phyloP scores from a whole-genome alignment of 352 stramenopile genomes.

The Salisapilia sapeloensis region DNA sequence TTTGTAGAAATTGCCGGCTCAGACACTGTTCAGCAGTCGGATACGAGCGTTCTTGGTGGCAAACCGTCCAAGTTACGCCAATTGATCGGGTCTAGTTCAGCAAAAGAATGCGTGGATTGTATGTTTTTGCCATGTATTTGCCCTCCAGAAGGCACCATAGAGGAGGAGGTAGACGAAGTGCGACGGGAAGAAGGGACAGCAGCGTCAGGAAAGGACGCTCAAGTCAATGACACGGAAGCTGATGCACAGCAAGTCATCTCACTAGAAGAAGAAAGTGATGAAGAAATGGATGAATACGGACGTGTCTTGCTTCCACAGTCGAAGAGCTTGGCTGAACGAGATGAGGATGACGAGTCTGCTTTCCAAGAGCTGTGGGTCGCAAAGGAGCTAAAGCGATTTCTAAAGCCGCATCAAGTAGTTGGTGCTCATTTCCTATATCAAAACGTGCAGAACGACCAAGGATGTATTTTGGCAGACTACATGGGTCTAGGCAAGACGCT shows the following conservation, averaged over 20 bases:
- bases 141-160: conserved; percentile 7
- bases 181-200: conserved; percentile 19
- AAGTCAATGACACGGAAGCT: conserved; percentile 6
- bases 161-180: conserved; percentile 14
- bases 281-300: conserved; percentile 23
- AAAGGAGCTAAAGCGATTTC: conserved; percentile 48
- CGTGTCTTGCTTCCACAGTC: conserved; percentile 21
- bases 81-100: conserved; percentile 36
- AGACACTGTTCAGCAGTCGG: background rate
- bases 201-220: conserved; percentile 12
- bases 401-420: conserved; percentile 67
- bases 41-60: conserved; percentile 1
- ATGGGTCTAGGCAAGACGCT: conserved; percentile 85
- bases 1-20: conserved; percentile 2
- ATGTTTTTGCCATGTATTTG: conserved; percentile 75
- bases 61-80: conserved; percentile 23
- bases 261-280: conserved; percentile 11
- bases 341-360: background rate
- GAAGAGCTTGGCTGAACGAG: background rate
- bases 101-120: conserved; percentile 38
- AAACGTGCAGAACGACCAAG: conserved; percentile 26
- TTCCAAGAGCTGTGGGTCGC: conserved; percentile 33
- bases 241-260: background rate
- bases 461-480: conserved; percentile 81
- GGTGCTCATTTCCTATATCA: conserved; percentile 54